phyloP scores from a whole-genome alignment of 2,329 filamentous ascomycete genomes.

The Epichloe hybrida region DNA sequence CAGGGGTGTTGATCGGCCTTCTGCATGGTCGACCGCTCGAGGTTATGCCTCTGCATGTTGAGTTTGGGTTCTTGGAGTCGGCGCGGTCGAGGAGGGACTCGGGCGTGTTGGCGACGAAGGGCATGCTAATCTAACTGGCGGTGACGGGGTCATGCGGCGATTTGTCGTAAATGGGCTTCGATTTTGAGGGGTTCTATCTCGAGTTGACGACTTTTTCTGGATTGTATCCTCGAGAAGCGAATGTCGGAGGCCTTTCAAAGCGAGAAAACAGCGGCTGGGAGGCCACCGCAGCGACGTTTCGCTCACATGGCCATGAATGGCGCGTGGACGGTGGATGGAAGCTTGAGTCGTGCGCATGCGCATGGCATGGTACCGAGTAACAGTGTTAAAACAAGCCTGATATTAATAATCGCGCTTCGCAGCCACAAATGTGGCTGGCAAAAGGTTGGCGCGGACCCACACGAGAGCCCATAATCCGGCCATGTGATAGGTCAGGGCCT shows the following conservation, averaged over 20 bases:
- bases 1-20: conserved; percentile 38
- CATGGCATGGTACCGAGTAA: too few species aligned
- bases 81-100: conserved; percentile 65
- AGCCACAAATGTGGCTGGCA: too few species aligned
- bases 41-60: conserved; percentile 82
- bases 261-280: not conserved
- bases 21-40: conserved; percentile 72
- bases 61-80: conserved; percentile 72
- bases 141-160: not conserved
- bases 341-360: too few species aligned
- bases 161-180: not conserved
- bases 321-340: not conserved
- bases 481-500: too few species aligned
- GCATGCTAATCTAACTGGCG: conserved; percentile 15
- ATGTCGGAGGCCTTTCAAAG: too few species aligned
- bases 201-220: not conserved
- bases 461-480: too few species aligned
- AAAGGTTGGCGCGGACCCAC: too few species aligned
- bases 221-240: too few species aligned
- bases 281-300: not conserved
- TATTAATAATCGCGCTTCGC: too few species aligned
- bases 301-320: not conserved
- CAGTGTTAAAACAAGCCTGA: too few species aligned
- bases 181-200: not conserved
- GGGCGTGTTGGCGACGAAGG: conserved; percentile 47